Base-by-base conservation (phyloP, 306 rosid species). In the Adenanthera pavonina region DNA sequence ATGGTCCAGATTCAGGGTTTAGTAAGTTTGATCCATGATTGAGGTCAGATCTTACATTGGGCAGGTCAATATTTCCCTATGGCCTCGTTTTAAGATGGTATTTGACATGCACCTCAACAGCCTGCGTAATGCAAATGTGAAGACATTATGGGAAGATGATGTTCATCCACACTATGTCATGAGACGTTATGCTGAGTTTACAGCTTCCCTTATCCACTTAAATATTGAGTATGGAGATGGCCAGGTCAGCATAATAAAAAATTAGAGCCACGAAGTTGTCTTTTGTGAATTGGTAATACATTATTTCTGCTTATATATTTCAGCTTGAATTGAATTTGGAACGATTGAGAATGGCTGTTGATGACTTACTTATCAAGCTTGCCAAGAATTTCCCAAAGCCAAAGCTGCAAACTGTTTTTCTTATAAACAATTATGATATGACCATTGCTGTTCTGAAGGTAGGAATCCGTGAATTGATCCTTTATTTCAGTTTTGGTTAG, bases 81-180 rank as follows among this genome's bases (percentile, higher is more conserved):
- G 99, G 99, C 99, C 99, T 82, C 93, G 99, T 76, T 95, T 95
- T 88, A 95, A 93, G 87, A 87, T 93, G 95, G 99, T 93, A 69
- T 93, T 95, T 85, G 99, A 95, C 90, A 87, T 95, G 92, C 99
- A 95, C 72, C 94, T 95, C 79, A 89, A 80, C 92, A 95, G 98
- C 87, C 84, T 95, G 74, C 90, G 98, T 44, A 95, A 89, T 83
- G 96, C 98, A 66, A 92, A 86, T 81, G 94, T 95, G 78, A 93
- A 72, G 86, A 91, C 92, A 1, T 92, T 95, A 83, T 93, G 99
- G 99, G 99, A 95, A 86, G 98, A 95, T 68, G 99, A 95, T 81
- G 94, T 93, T 86, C 99, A 89, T 86, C 98, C 99, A 81, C 99
- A 95, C 92, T 95, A 91, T 72, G 99, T 95, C 80, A 90, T 93